Base-by-base conservation (phyloP, 2,329 filamentous ascomycete genomes). In the Mycosphaerella sp. region DNA sequence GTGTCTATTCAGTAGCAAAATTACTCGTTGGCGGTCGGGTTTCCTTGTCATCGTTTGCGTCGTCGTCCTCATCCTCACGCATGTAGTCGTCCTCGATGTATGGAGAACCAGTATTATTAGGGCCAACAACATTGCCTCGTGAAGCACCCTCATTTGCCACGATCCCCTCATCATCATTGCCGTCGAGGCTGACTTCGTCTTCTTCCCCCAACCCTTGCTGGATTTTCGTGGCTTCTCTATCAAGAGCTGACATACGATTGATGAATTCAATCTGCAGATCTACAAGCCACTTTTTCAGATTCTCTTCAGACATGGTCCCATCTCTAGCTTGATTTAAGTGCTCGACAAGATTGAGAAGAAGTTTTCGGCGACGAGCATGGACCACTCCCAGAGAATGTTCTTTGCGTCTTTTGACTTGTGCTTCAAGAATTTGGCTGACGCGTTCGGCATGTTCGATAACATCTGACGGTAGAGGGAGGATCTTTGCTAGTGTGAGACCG, bases 401-500 rank as follows among this genome's bases (percentile, higher is more conserved):
- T 62, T 81, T 82, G 59, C 77, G 83, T 26, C 76, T 76, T 53
- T 83, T 78, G 17, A 78, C 75, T 21, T 79, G 78, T 8, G 74
- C 71, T 40, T 83, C 77, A 6, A 96, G 72, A 21, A 78, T 78
- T 2, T 76, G 74, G 0, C 87, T 83, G 4, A 93, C 82, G 0
- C 73, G 66, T 57, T 86, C 82, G 0, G 91, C 92, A 32, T 80
- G 76, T 6, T 84, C 73, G 2, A 95, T 73, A 2, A 95, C 81
- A 1, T 72, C 71, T 0, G 77, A 68, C 0, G 92, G 89, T 6
- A 95, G 78, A 0, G 86, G 84, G 23, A 93, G 77, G 0, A 89
- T 80, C 32, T 82, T 81, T 0, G 92, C 90, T 3, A 96, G 78
- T 0, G 84, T 78, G n/a, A 96, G 79, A 0, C 93, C 93, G 64